Conservation (phyloP, 345 rosid genomes). For the Salix brachista region DNA sequence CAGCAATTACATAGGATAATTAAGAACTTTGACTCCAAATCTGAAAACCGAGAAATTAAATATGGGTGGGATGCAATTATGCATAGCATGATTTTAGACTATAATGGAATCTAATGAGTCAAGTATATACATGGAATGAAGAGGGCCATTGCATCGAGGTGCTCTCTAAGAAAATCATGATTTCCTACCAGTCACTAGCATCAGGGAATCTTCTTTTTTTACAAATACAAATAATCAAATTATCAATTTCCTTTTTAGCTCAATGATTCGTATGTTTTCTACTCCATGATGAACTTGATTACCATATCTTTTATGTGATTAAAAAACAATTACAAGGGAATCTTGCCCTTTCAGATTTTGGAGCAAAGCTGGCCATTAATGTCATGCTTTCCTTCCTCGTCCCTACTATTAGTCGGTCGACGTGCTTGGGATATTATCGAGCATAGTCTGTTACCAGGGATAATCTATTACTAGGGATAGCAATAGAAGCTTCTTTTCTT, state of each 20-base stretch:
- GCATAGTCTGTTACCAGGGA: too few species aligned
- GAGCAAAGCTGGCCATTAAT: not conserved
- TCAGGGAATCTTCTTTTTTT: not conserved
- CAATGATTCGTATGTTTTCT: constrained; percentile 6
- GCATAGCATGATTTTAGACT: too few species aligned
- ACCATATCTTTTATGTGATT: not conserved
- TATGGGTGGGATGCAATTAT: too few species aligned
- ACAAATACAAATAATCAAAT: not conserved
- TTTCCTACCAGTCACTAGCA: not conserved
- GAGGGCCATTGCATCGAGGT: not conserved
- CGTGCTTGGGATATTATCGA: too few species aligned
- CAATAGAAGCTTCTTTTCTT: too few species aligned
- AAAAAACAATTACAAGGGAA: constrained; percentile 14
- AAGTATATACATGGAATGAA: too few species aligned
- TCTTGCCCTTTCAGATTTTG: constrained; percentile 22
- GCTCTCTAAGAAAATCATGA: not conserved
- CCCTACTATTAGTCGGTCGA: too few species aligned
- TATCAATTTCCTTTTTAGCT: not conserved
- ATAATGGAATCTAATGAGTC: too few species aligned
- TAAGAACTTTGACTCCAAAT: too few species aligned
- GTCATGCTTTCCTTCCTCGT: not conserved
- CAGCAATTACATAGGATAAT: too few species aligned
- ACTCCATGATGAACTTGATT: not conserved
- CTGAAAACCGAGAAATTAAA: too few species aligned
- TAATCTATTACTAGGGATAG: too few species aligned